Base-by-base conservation (phyloP, 2,329 filamentous ascomycete genomes). In the Blastomyces silverae region DNA sequence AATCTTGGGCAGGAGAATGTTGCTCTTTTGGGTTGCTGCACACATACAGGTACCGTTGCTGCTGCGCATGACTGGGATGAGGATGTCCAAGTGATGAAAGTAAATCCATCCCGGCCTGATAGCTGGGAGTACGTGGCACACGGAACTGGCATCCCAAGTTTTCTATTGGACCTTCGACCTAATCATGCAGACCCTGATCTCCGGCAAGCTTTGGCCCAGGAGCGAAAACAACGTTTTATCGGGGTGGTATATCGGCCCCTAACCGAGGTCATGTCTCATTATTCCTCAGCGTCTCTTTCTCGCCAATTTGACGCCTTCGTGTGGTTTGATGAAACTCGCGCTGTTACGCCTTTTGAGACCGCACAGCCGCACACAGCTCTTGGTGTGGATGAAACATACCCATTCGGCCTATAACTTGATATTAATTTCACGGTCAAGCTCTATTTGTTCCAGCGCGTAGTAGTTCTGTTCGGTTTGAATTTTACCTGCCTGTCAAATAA, bases 111-210 rank as follows among this genome's bases (percentile, higher is more conserved):
- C 0, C 73, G 79, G 20, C 66, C 73, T 13, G 79, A 80, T 64
- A 82, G 79, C 66, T 83, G 81, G 75, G 82, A 84, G 71, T 72
- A 78, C 28, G 62, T 82, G 20, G 78, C 81, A 52, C 82, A 83
- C 66, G 73, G 79, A 25, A 80, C 79, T 0, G 79, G 77, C 0
- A 71, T 82, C 8, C 73, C 74, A 10, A 74, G 73, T 2, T 83
- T 84, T 64, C 66, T 80, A 44, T 73, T 83, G 2, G 81, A 84
- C 64, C 70, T 84, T 53, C 75, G 81, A 6, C 70, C 73, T 28
- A 75, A 71, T 3, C 65, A 69, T 6, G 73, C 77, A 31, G 71
- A 79, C 64, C 69, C 72, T 7, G 67, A 72, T 61, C 68, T 82
- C 53, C 70, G 75, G n/a, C 65, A 73, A 57, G 74, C 73, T 10